A percentile compares a stretch with the other conserved stretches of the same genome.
Conservation (phyloP, 805 yeast species). For the Zygosaccharomyces gambellarensis region DNA sequence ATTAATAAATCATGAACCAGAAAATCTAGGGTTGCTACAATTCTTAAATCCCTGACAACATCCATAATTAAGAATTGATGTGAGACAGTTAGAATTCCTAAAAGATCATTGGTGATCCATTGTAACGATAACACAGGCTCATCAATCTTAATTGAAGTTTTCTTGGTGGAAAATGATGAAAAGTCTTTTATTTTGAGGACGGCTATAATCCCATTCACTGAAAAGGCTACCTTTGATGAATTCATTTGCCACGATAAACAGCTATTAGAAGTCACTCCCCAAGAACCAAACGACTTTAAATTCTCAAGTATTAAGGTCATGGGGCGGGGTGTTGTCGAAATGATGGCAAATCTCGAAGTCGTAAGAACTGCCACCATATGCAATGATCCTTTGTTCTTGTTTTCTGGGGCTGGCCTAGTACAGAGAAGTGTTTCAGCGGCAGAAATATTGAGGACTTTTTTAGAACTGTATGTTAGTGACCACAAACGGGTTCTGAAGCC, state of each 20-base stretch:
- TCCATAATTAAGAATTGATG: constrained; percentile 25
- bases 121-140: constrained; percentile 22
- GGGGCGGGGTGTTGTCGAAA: constrained; percentile 14
- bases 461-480: constrained; percentile 25
- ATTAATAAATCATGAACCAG: constrained; percentile 23
- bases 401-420: constrained; percentile 13
- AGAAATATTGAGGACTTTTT: constrained; percentile 14
- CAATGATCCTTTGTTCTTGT: background rate
- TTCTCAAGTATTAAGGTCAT: constrained; percentile 10
- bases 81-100: constrained; percentile 27
- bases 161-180: background rate
- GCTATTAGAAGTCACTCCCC: constrained; percentile 2
- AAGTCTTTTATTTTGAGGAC: constrained; percentile 6
- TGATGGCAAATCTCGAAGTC: constrained; percentile 16
- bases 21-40: constrained; percentile 22
- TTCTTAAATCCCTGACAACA: constrained; percentile 8
- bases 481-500: constrained; percentile 45
- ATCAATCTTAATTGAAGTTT: background rate
- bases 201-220: constrained; percentile 13
- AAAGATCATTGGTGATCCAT: constrained; percentile 23
- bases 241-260: constrained; percentile 20
- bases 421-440: constrained; percentile 11
- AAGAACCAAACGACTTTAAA: background rate
- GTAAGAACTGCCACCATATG: constrained; percentile 28
- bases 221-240: constrained; percentile 18